Evolutionary conservation across 2,329 filamentous ascomycete species (phyloP), one percentile per base, ranked within the genome.

Genomic region (Aspergillus arachidicola): DNA sequence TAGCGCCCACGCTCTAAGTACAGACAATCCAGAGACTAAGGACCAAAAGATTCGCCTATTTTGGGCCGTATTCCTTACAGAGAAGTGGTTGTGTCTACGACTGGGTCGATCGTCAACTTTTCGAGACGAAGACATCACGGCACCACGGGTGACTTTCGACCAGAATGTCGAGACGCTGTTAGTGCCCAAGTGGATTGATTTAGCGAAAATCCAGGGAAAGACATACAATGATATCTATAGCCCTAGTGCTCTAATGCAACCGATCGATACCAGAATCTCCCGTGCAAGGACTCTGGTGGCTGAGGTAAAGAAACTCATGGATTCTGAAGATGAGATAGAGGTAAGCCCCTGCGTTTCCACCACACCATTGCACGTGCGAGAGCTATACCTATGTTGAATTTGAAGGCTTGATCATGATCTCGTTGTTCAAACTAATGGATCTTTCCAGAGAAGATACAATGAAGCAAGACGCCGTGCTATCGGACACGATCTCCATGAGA

Each of bases 211-310:
- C 6, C 59, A 67, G 36, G 67, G 64, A 26, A 62, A 59, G 19
- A 58, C 65, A 26, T 67, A 64, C 36, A 57, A 64, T n/a, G 28
- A 60, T 9, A 36, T 69, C 4, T 69, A 69, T 51, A 67, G 62
- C 30, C 63, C 65, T 11, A 43, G 45, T 23, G 66, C 65, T 12
- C 54, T 68, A 7, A 43, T 57, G 41, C 66, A 65, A 32, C 59
- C 66, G 21, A 19, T n/a, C 3, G 32, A 61, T 32, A 46, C 60
- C 34, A 58, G 66, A n/a, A 56, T n/a, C 11, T 45, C 55, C 51
- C 63, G 63, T 50, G 54, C 65, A 14, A 57, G 21, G 19, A 56
- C 56, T n/a, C 63, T 67, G 10, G 63, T 34, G 7, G 6, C 43
- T 2, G 65, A 65, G 50, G 12, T 67, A 16, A 38, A 66, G 36